phyloP scores from a whole-genome alignment of 306 rosid genomes.

The Nissolia schottii region DNA sequence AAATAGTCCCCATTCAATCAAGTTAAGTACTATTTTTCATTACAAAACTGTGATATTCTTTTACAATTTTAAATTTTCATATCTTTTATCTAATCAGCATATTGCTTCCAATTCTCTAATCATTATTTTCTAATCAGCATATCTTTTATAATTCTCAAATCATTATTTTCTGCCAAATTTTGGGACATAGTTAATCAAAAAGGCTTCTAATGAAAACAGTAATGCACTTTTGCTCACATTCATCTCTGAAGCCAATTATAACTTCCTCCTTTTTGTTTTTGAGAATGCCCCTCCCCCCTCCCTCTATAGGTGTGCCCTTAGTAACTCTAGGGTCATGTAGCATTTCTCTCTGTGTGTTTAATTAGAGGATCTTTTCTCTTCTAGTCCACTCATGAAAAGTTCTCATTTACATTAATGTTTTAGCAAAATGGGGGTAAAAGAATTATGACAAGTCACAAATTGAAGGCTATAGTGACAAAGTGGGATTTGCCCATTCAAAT shows the following conservation, averaged over 20 bases:
- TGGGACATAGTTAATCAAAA: background rate
- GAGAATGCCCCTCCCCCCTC: too few species aligned
- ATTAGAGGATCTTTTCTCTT: background rate
- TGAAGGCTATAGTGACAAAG: slow-evolving; percentile 16
- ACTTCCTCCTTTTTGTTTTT: background rate
- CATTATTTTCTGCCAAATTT: background rate
- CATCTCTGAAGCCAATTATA: background rate
- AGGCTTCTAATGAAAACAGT: background rate
- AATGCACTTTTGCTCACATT: background rate
- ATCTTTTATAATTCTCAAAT: background rate
- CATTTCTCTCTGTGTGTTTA: background rate
- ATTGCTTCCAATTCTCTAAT: background rate
- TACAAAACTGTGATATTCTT: too few species aligned
- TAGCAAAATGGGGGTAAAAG: too few species aligned
- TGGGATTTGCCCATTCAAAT: background rate
- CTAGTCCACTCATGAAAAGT: background rate
- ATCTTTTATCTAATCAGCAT: too few species aligned
- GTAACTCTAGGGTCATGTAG: too few species aligned
- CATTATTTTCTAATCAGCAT: background rate
- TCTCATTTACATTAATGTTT: background rate
- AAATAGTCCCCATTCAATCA: too few species aligned
- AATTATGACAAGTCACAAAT: slow-evolving; percentile 24
- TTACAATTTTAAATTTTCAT: too few species aligned
- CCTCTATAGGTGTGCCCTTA: too few species aligned
- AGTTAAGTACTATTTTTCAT: too few species aligned